Evolutionary conservation across 148 eudicot species (phyloP), one percentile per base, ranked within the genome.

Genomic region (Cornus controversa): DNA sequence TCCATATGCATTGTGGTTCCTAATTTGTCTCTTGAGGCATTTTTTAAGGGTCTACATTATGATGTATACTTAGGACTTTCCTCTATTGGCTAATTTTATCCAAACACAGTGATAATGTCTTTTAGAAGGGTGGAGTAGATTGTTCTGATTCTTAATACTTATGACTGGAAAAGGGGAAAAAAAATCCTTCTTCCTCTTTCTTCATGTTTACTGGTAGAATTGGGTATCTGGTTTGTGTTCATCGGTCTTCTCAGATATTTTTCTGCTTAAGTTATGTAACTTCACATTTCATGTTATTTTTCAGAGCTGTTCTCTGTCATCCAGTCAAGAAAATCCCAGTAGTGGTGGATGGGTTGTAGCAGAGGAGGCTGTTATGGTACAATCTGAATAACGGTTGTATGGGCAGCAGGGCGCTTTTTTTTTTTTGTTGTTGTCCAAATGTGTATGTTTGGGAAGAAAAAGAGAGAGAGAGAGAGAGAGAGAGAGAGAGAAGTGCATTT

Each of bases 351-450:
- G 98, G 98, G 80, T 77, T 47, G 78, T 93, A 42, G 89, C 84
- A 10, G 94, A 91, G 81, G 96, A 93, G 81, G 79, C 83, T 64
- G 84, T 93, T 28, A 71, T 84, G 70, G 75, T 87, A 45, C 96
- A 93, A 67, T 74, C 50, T 60, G 98, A 93, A 74, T 75, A 79
- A 60, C 57, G 2, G 7, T 50, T 50, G 18, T 50, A 50, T 60
- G 11, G 64, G 25, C 64, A 22, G 20, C 16, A 22, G 6, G 25
- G 11, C 10, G 16, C 5, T 54, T 14, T 4, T 14, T 14, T 54
- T 0, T 54, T 2, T 60, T 60, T 6, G 0, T 60, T n/a, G 0
- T 60, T 1, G 2, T 20, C 24, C 8, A n/a, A 60, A 18, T 54
- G 60, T 8, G 2, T 50, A 20, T 60, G 8, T 22, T n/a, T 60